A percentile compares a stretch with the other conserved stretches of the same genome.
Evolutionary conservation across 1,284 basidiomycete genomes (phyloP).

Genomic region (Salmacisia buchloeana): DNA sequence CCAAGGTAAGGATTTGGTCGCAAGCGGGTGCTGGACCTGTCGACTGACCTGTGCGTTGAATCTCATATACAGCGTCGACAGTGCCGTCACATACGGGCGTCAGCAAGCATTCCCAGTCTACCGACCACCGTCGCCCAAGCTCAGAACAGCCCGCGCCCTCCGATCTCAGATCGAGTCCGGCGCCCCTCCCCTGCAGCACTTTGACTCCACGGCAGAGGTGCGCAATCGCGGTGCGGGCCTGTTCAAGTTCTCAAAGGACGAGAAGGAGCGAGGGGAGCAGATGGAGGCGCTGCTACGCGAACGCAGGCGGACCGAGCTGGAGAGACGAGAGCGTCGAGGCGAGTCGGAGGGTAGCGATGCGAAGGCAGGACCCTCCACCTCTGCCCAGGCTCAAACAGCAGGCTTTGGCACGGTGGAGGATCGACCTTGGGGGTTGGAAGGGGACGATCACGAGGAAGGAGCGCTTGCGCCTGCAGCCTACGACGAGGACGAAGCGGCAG

Average conservation of each 20-base stretch:
- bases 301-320: background rate
- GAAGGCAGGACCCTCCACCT: background rate
- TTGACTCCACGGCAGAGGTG: constrained; percentile 73
- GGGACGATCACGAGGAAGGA: constrained; percentile 4
- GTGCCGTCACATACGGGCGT: constrained; percentile 26
- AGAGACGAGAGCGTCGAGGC: background rate
- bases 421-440: background rate
- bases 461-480: background rate
- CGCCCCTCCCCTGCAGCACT: constrained; percentile 62
- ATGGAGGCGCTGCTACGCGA: constrained; percentile 64
- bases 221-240: constrained; percentile 82
- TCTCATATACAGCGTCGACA: background rate
- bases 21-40: background rate
- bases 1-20: background rate
- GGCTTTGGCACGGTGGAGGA: background rate
- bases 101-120: constrained; percentile 71
- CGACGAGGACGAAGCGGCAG: background rate
- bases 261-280: constrained; percentile 66
- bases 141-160: background rate
- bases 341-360: background rate
- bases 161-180: background rate
- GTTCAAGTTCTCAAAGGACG: constrained; percentile 79
- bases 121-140: constrained; percentile 55
- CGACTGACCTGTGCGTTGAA: background rate
- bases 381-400: background rate